phyloP scores from a whole-genome alignment of 2,329 filamentous ascomycete genomes.

The Alternaria incomplexa region DNA sequence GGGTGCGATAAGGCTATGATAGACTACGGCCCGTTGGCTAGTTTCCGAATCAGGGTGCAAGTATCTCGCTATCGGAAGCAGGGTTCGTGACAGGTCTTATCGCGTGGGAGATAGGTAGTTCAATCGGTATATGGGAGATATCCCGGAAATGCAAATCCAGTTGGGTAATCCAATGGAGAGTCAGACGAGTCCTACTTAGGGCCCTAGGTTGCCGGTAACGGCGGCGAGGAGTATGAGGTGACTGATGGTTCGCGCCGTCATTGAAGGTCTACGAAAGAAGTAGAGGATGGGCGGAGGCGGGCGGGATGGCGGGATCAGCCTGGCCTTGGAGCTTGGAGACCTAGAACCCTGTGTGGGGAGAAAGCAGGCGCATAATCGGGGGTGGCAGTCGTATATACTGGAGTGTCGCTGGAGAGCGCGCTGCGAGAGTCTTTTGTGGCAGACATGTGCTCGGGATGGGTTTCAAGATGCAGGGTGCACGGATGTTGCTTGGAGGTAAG shows the following conservation, averaged over 20 bases:
- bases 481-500: constrained; percentile 7
- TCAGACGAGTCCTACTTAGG: constrained; percentile 23
- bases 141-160: constrained; percentile 31
- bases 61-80: constrained; percentile 20
- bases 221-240: constrained; percentile 52
- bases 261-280: constrained; percentile 41
- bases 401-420: constrained; percentile 24
- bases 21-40: constrained; percentile 42
- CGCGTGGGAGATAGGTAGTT: constrained; percentile 41
- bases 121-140: constrained; percentile 24
- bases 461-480: constrained; percentile 14
- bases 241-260: constrained; percentile 51
- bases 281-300: constrained; percentile 10
- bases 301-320: constrained; percentile 24
- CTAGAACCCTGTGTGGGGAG: constrained; percentile 32
- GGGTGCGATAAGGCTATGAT: constrained; percentile 31
- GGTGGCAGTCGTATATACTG: constrained; percentile 18
- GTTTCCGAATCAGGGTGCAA: constrained; percentile 28
- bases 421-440: constrained; percentile 39
- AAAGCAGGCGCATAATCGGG: constrained; percentile 28
- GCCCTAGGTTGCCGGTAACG: constrained; percentile 48
- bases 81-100: constrained; percentile 40
- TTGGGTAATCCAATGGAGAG: constrained; percentile 22
- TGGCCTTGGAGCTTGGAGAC: constrained; percentile 18
- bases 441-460: constrained; percentile 41